Conservation (phyloP, 164 flowering plant species). For the Brasenia schreberi region DNA sequence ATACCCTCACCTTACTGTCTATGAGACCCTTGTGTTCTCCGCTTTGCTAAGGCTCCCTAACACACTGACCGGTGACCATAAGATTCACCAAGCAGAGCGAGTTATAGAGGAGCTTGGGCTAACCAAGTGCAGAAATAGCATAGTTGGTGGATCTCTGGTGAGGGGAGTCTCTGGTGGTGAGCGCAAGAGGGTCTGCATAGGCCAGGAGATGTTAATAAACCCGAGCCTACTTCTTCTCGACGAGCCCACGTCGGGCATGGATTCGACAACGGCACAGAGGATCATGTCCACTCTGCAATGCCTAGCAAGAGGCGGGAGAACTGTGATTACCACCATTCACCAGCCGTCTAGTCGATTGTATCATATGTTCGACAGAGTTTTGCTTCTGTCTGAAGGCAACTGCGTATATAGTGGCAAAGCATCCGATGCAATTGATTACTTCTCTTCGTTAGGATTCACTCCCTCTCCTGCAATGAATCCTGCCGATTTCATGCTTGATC, state of each 20-base stretch:
- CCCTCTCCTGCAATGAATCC: slow-evolving; percentile 57
- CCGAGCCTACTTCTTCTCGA: slow-evolving; percentile 76
- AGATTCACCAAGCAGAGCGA: slow-evolving; percentile 48
- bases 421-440: slow-evolving; percentile 50
- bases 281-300: slow-evolving; percentile 43
- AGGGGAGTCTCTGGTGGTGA: slow-evolving; percentile 93
- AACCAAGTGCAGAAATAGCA: slow-evolving; percentile 38
- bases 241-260: slow-evolving; percentile 95
- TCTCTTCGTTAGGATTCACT: slow-evolving; percentile 40
- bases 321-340: slow-evolving; percentile 74
- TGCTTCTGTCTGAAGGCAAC: slow-evolving; percentile 61
- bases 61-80: slow-evolving; percentile 36
- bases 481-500: slow-evolving; percentile 87
- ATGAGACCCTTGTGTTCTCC: slow-evolving; percentile 61
- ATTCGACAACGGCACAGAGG: slow-evolving; percentile 80
- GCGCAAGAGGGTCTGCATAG: slow-evolving; percentile 87
- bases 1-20: slow-evolving; percentile 78
- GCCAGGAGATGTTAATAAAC: slow-evolving; percentile 88
- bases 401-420: slow-evolving; percentile 68
- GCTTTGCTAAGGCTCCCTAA: slow-evolving; percentile 65
- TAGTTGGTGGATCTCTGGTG: slow-evolving; percentile 55
- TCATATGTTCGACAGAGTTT: slow-evolving; percentile 71
- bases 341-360: slow-evolving; percentile 85
- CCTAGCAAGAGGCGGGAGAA: slow-evolving; percentile 68
- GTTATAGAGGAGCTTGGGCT: slow-evolving; percentile 56